Conservation (phyloP, 345 rosid genomes). For the Euphorbia lathyris region DNA sequence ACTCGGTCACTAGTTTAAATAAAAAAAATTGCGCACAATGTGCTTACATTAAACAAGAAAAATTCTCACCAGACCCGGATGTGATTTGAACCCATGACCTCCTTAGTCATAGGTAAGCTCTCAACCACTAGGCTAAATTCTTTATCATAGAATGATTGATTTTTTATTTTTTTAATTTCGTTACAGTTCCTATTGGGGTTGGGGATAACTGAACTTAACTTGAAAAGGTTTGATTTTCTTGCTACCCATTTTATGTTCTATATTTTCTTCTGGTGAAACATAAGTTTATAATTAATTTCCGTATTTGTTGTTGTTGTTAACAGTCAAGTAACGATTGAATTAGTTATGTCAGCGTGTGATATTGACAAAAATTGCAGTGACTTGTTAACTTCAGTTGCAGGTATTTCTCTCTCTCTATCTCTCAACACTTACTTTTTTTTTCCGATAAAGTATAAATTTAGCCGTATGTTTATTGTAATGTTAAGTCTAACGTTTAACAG, state of each 20-base stretch:
- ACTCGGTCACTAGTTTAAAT: too few species aligned
- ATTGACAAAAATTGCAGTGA: constrained; percentile 64
- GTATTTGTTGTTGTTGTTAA: constrained; percentile 8
- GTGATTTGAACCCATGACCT: too few species aligned
- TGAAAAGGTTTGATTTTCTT: constrained; percentile 55
- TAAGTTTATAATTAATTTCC: too few species aligned
- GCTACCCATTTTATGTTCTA: not conserved
- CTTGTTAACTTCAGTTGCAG: constrained; percentile 76
- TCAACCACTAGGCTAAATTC: constrained; percentile 4
- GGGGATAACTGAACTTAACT: constrained; percentile 80
- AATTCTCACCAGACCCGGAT: too few species aligned
- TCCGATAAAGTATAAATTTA: too few species aligned
- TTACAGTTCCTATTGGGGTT: constrained; percentile 58
- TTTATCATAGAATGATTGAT: constrained; percentile 12
- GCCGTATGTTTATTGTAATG: too few species aligned
- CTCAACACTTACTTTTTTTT: not conserved
- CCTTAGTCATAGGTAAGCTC: too few species aligned
- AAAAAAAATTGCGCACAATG: too few species aligned
- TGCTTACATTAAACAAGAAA: too few species aligned
- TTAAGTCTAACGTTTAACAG: too few species aligned
- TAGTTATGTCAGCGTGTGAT: constrained; percentile 67
- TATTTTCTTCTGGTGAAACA: too few species aligned
- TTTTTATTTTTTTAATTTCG: constrained; percentile 15
- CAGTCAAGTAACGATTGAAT: constrained; percentile 58
- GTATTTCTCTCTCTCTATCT: constrained; percentile 30